Base-by-base conservation (phyloP, 495 filamentous ascomycete genomes). In the Neurospora discreta region DNA sequence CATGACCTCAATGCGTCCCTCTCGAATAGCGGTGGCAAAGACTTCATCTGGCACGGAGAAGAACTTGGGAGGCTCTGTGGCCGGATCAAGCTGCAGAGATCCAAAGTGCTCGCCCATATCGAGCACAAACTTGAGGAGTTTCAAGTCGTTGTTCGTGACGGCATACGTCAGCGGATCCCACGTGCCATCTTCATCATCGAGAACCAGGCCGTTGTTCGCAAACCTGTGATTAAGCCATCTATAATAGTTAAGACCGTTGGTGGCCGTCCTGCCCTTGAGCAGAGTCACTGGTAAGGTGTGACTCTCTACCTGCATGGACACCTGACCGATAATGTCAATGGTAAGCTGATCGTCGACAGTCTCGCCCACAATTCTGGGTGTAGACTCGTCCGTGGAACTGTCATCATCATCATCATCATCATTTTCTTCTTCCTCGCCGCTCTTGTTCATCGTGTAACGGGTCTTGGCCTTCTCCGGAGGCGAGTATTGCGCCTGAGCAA, bases 271-370 rank as follows among this genome's bases (percentile, higher is more conserved):
- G 13, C 80, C 82, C 8, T 71, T 40, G 8, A 92, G 74, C 43
- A 88, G 74, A 0, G 73, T 68, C 5, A 85, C 71, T 16, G 91
- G 89, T 33, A 82, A 82, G 5, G 85, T 78, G 13, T 82, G 76
- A 70, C 89, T 90, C 74, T 91, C 88, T 26, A 92, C 89, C 65
- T 90, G 78, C 52, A 84, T 88, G 3, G 85, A 85, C 1, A 89
- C 82, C 74, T 90, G 85, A 2, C 90, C 91, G 42, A 93, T 80
- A 73, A 91, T 87, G 4, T 93, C 90, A 71, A 92, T 84, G 0
- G 91, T 94, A 77, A 90, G 92, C 20, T 85, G 79, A 16, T 87
- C 85, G 70, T 89, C 84, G 38, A 92, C 76, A n/a, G 82, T 79
- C 68, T 87, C 80, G 26, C 79, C 73, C 44, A 88, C 81, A 26